Evolutionary conservation across 768 basidiomycete genomes (phyloP).

Genomic region (Cubamyces sp.): DNA sequence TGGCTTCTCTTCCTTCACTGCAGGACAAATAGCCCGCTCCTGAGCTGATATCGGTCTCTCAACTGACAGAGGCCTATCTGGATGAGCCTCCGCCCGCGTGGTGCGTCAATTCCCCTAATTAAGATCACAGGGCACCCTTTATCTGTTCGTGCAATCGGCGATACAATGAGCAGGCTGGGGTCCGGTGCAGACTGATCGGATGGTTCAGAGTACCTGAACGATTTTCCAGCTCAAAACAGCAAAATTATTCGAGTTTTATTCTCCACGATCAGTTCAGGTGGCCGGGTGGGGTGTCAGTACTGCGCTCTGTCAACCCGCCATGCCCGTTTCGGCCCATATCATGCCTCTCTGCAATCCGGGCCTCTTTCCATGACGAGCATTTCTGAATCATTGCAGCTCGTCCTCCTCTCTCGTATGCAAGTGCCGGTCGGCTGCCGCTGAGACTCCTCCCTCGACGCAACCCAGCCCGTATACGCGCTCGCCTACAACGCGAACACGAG

Average conservation of each 20-base stretch:
- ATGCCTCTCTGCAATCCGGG: slow-evolving; percentile 13
- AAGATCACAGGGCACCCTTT: slow-evolving; percentile 20
- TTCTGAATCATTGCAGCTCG: not conserved
- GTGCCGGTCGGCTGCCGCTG: not conserved
- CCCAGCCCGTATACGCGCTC: not conserved
- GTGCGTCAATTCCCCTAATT: slow-evolving; percentile 22
- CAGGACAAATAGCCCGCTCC: not conserved
- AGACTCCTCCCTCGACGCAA: not conserved
- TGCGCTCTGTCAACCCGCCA: slow-evolving; percentile 14
- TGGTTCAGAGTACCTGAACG: slow-evolving; percentile 12
- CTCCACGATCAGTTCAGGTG: slow-evolving; percentile 12
- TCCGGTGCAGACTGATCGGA: slow-evolving; percentile 22
- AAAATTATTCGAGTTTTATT: slow-evolving; percentile 9
- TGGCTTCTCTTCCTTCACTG: not conserved
- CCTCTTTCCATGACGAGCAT: slow-evolving; percentile 8
- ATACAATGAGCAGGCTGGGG: slow-evolving; percentile 23
- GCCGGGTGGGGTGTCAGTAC: slow-evolving; percentile 9
- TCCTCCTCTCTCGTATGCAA: not conserved
- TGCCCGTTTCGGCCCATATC: slow-evolving; percentile 18
- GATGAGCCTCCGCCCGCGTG: slow-evolving; percentile 13
- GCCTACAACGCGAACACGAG: not conserved
- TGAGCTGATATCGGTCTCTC: not conserved
- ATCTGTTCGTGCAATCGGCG: slow-evolving; percentile 21
- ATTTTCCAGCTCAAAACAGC: slow-evolving; percentile 19
- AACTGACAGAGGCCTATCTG: slow-evolving; percentile 4